Conservation (phyloP, 805 yeast species). For the Komagataella pastoris region DNA sequence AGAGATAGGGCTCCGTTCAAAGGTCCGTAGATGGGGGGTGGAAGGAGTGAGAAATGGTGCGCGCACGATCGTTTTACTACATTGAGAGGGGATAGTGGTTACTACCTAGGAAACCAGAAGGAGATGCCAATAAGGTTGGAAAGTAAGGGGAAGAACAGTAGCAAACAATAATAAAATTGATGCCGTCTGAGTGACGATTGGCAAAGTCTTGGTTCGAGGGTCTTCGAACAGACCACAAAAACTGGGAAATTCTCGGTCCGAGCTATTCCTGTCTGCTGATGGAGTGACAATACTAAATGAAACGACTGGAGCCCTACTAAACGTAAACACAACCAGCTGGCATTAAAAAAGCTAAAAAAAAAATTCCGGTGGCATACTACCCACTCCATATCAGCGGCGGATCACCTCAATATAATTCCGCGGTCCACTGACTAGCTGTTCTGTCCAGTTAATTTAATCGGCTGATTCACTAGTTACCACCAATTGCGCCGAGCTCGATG, state of each 20-base stretch:
- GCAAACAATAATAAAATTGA: background rate
- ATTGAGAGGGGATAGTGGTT: background rate
- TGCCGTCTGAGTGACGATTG: background rate
- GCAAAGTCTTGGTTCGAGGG: background rate
- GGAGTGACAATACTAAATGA: no score
- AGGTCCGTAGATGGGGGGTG: background rate
- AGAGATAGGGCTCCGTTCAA: background rate
- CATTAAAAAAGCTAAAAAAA: no score
- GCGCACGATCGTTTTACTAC: background rate
- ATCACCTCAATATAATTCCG: no score
- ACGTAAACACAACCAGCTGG: no score
- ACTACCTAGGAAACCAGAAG: background rate
- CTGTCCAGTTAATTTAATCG: background rate
- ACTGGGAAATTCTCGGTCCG: no score
- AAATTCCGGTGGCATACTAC: background rate
- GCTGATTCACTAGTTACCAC: background rate
- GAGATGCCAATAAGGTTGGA: background rate
- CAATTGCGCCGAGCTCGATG: background rate
- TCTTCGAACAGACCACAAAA: no score
- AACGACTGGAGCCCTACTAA: no score
- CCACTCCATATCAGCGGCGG: background rate
- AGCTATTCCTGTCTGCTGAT: no score
- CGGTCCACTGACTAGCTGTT: no score
- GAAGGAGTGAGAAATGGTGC: background rate
- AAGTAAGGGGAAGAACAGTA: background rate